Evolutionary conservation across 2,329 filamentous ascomycete genomes (phyloP).

Genomic region (Calycina herbarum): DNA sequence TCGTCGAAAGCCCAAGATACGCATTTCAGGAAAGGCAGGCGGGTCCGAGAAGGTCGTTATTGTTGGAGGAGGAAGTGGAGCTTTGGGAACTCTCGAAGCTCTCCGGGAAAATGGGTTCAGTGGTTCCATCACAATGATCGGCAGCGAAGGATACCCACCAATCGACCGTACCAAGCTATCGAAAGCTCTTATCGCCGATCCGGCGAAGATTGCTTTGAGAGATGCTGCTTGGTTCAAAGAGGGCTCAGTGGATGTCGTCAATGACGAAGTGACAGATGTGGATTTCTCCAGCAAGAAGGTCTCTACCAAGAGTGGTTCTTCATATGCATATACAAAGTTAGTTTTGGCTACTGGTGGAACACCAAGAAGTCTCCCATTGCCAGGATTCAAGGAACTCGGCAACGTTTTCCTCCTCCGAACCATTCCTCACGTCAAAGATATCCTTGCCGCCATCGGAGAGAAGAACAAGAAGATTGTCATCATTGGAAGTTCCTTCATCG

Average conservation of each 20-base stretch:
- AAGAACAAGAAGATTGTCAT: conserved; percentile 90
- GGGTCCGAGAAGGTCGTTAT: conserved; percentile 71
- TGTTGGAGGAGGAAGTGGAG: conserved; percentile 83
- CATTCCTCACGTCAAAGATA: conserved; percentile 74
- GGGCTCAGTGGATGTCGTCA: conserved; percentile 56
- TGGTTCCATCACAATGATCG: conserved; percentile 79
- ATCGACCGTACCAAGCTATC: conserved; percentile 95
- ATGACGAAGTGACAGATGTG: conserved; percentile 68
- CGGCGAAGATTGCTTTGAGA: conserved; percentile 75
- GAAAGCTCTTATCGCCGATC: conserved; percentile 84
- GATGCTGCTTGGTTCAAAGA: conserved; percentile 74
- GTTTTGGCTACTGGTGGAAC: conserved; percentile 86
- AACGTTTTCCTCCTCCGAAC: conserved; percentile 86
- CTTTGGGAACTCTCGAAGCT: conserved; percentile 77
- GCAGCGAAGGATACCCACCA: conserved; percentile 79
- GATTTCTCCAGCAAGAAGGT: conserved; percentile 76
- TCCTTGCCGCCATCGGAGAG: conserved; percentile 76
- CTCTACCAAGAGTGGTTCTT: conserved; percentile 70
- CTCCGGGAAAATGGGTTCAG: conserved; percentile 79
- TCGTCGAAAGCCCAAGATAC: conserved; percentile 71
- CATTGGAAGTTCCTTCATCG: conserved; percentile 92
- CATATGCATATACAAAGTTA: conserved; percentile 80
- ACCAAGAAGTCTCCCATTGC: conserved; percentile 72
- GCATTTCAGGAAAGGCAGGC: conserved; percentile 56
- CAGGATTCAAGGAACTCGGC: conserved; percentile 79